Conservation (phyloP, 352 stramenopile genomes). For the Phytopythium aichiense region DNA sequence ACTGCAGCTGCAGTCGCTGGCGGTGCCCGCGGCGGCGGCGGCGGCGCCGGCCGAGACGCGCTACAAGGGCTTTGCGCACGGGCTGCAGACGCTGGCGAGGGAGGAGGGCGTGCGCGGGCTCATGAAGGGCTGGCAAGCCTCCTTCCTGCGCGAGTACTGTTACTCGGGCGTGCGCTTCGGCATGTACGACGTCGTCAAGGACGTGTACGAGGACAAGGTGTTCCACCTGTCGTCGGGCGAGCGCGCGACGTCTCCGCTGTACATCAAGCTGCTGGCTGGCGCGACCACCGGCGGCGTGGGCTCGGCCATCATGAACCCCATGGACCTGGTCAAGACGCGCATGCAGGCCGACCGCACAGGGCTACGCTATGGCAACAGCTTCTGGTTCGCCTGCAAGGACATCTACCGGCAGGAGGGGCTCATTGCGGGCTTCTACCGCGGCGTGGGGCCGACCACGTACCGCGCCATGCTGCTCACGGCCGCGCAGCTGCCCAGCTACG, state of each 20-base stretch:
- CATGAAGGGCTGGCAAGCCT: slow-evolving; percentile 54
- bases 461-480: slow-evolving; percentile 67
- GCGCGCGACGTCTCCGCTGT: slow-evolving; percentile 36
- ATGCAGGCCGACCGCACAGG: slow-evolving; percentile 64
- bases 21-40: background rate
- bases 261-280: slow-evolving; percentile 57
- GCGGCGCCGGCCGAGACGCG: slow-evolving; percentile 12
- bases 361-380: slow-evolving; percentile 49
- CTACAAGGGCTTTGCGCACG: slow-evolving; percentile 50
- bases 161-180: slow-evolving; percentile 75
- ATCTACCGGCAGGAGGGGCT: slow-evolving; percentile 59
- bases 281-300: slow-evolving; percentile 53
- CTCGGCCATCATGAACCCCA: slow-evolving; percentile 63
- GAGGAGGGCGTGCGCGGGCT: slow-evolving; percentile 53
- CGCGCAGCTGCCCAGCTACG: slow-evolving; percentile 66
- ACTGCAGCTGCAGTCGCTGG: slow-evolving; percentile 30
- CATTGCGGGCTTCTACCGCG: slow-evolving; percentile 56
- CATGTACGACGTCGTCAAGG: slow-evolving; percentile 69
- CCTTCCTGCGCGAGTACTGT: slow-evolving; percentile 51
- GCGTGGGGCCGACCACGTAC: slow-evolving; percentile 52
- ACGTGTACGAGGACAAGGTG: slow-evolving; percentile 48
- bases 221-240: slow-evolving; percentile 32
- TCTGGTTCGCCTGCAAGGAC: slow-evolving; percentile 43
- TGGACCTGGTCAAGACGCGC: slow-evolving; percentile 69
- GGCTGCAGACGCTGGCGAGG: slow-evolving; percentile 35